Base-by-base conservation (phyloP, 345 rosid genomes). In the Carallia brachiata region DNA sequence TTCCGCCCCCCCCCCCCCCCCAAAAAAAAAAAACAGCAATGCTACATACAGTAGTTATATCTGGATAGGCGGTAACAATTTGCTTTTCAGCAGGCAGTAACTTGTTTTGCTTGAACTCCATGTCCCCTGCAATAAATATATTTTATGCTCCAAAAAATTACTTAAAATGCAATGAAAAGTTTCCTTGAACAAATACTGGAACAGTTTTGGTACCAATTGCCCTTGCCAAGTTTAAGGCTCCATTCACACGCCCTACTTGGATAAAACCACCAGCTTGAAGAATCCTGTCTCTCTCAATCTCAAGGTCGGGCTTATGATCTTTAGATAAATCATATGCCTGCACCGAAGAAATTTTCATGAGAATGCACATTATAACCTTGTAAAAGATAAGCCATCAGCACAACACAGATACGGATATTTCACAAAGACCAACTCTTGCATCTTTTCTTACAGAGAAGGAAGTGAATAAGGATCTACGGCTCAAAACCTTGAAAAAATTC, bases 281-380 rank as follows among this genome's bases (percentile, higher is more conserved):
- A 69, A 95, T 95, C 85, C 99, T 86, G 52, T 90, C 96, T 75
- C 83, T 95, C 78, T 95, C 99, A 65, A 76, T 81, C 77, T 88
- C 99, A 70, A 90, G 95, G 67, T 92, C 97, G 69, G 99, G 99
- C 74, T 95, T 95, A 81, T 95, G 99, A 79, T 92, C 99, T 83
- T 84, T 91, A 61, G 98, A 92, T 53, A 95, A 90, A 85, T 90
- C 78, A 77, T 81, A 92, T 61, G 98, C 99, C 90, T 90, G 83
- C 72, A 80, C 50, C 34, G 53, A 50, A 39, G 6, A 52, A 71
- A 58, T 74, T 36, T 16, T 60, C 66, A 69, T 55, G 19, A 48
- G 27, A 73, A n/a, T 32, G 66, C 39, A 47, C 44, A 39, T 66
- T 4, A 37, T 59, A 52, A 36, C 15, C 36, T 44, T 44, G 55